Evolutionary conservation across 2,329 filamentous ascomycete species (phyloP).

Genomic region (Emmonsia crescens): DNA sequence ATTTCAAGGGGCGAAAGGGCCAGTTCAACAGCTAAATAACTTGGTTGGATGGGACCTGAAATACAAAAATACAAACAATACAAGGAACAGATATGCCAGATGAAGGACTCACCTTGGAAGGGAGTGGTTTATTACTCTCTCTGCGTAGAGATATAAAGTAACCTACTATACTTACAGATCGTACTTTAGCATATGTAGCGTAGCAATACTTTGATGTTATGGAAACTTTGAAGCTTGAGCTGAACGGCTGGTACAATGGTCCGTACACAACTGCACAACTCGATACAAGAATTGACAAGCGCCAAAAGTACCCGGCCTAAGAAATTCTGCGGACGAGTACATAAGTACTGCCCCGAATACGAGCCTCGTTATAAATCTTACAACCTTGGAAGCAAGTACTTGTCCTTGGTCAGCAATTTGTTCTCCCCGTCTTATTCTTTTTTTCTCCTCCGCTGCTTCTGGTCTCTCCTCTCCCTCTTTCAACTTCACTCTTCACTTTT

Average conservation of each 20-base stretch:
- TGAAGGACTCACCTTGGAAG: background rate
- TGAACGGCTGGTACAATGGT: background rate
- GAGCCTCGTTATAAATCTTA: background rate
- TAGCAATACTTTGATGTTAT: too few species aligned
- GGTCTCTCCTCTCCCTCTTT: conserved; percentile 7
- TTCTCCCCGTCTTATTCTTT: background rate
- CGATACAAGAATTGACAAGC: background rate
- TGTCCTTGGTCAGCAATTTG: background rate
- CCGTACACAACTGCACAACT: too few species aligned
- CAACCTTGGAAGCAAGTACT: too few species aligned
- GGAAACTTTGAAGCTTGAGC: background rate
- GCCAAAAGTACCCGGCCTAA: too few species aligned
- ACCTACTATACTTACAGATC: too few species aligned
- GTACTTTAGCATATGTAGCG: too few species aligned
- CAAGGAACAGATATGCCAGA: background rate
- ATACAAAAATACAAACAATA: background rate
- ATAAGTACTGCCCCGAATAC: background rate
- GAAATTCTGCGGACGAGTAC: background rate
- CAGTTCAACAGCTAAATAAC: background rate
- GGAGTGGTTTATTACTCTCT: background rate
- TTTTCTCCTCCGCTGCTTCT: background rate
- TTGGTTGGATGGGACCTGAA: background rate
- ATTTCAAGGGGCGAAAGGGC: background rate
- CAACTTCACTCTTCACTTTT: background rate
- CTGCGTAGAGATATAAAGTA: background rate